A percentile compares a stretch with the other conserved stretches of the same genome.
These are phyloP conservation scores for Fusarium ramigenum DNA, from an alignment of 2,329 filamentous ascomycete species.

Conservation along the genomic window DNA sequence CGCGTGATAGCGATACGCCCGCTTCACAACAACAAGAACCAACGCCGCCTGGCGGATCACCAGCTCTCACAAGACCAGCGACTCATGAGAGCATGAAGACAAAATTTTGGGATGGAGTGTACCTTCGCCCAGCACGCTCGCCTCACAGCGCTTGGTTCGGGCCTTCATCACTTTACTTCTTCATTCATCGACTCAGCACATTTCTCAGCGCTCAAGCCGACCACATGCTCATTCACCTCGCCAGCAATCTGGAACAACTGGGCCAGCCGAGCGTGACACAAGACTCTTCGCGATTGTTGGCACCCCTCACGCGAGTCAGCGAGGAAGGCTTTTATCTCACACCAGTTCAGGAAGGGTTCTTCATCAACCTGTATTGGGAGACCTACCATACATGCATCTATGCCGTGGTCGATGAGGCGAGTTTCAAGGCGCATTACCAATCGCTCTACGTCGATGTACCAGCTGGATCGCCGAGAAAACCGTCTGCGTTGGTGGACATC, in stretches of 20 bases:
- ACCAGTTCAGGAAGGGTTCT: slow-evolving; percentile 11
- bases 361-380: slow-evolving; percentile 11
- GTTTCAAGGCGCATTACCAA: slow-evolving; percentile 4
- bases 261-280: neutral
- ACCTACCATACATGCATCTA: slow-evolving; percentile 14
- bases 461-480: neutral
- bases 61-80: neutral
- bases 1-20: neutral
- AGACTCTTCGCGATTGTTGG: slow-evolving; percentile 3
- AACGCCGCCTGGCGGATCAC: neutral
- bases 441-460: neutral
- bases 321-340: neutral
- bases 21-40: neutral
- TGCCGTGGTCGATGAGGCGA: neutral
- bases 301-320: neutral
- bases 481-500: slow-evolving; percentile 2
- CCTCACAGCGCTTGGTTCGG: slow-evolving; percentile 18
- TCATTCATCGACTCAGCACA: slow-evolving; percentile 1
- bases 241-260: neutral
- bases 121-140: neutral
- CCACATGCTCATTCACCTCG: slow-evolving; percentile 23
- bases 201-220: slow-evolving; percentile 16
- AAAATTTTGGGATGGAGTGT: slow-evolving; percentile 10
- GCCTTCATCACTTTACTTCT: slow-evolving; percentile 13
- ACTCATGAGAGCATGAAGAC: neutral